Conservation (phyloP, 2,329 filamentous ascomycete species). For the Zymoseptoria brevis region DNA sequence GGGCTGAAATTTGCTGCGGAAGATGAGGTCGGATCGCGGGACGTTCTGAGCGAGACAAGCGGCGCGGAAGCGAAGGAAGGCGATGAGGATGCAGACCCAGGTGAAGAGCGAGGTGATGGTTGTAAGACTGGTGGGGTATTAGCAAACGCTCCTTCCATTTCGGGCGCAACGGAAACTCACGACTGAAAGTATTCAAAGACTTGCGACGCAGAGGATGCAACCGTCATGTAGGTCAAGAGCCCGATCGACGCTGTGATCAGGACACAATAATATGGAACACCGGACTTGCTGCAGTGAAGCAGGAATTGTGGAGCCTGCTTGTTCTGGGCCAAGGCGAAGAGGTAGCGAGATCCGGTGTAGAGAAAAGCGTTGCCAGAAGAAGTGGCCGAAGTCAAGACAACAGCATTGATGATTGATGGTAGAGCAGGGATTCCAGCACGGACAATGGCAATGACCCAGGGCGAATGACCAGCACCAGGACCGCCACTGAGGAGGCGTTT, state of each 20-base stretch:
- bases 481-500: conserved; percentile 40
- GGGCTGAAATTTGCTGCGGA: conserved; percentile 40
- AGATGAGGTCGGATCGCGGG: conserved; percentile 37
- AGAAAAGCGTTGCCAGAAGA: conserved; percentile 63
- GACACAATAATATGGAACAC: conserved; percentile 37
- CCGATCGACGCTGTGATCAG: conserved; percentile 41
- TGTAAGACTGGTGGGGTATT: conserved; percentile 16
- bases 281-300: conserved; percentile 39
- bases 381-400: conserved; percentile 65
- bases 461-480: conserved; percentile 35
- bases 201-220: conserved; percentile 18
- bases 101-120: conserved; percentile 30
- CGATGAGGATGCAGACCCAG: conserved; percentile 24
- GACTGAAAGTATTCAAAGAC: conserved; percentile 31
- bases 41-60: conserved; percentile 25
- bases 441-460: conserved; percentile 64
- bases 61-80: conserved; percentile 25
- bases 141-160: background rate
- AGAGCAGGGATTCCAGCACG: conserved; percentile 60
- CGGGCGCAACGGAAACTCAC: background rate
- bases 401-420: conserved; percentile 65
- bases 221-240: conserved; percentile 50
- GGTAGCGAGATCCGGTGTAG: conserved; percentile 45
- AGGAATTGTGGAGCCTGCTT: conserved; percentile 44
- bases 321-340: conserved; percentile 44